Evolutionary conservation across 2,329 filamentous ascomycete species (phyloP), one percentile per base, ranked within the genome.

Genomic region (Elsinoe fawcettii): DNA sequence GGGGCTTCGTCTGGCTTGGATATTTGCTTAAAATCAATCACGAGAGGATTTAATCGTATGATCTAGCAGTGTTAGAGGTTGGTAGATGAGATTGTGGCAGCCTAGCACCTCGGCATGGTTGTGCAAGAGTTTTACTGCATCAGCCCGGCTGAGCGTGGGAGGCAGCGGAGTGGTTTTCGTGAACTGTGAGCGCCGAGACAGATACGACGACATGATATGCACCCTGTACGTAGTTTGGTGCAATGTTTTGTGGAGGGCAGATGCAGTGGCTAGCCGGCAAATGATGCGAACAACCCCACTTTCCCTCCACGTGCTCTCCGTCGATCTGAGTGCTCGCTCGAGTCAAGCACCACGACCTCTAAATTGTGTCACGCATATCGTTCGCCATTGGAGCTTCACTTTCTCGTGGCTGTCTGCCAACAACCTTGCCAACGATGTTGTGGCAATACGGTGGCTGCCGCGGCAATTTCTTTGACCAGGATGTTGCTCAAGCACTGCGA

Each of bases 1-100:
- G 54, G 54, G 5, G 41, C 54, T 7, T 23, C 22, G 12, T 47
- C 37, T n/a, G 54, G 54, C 20, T 37, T 46, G 7, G 39, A 20
- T 4, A 36, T 37, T 5, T 14, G 16, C 27, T 56, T 47, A 27
- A 47, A 47, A 37, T 56, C 54, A 20, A 56, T 18, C 6, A 56
- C 30, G 11, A 56, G 54, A 32, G 54, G 54, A 27, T 56, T 56
- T n/a, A 56, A 23, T 16, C 43, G 54, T 9, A 56, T 46, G 14
- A 56, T 37, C 54, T 56, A 14, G 4, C 2, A 5, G 9, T 4
- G 20, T 56, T 25, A 56, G 54, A 20, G 3, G 14, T 20, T 49
- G 8, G 14, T 25, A 18, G 20, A 7, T 41, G 6, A 6, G 2
- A 11, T 14, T 16, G 14, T 11, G 14, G n/a, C 5, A 14, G 11